Evolutionary conservation across 2,329 filamentous ascomycete genomes (phyloP), one percentile per base, ranked within the genome.

Genomic region (Sporothrix brasiliensis): DNA sequence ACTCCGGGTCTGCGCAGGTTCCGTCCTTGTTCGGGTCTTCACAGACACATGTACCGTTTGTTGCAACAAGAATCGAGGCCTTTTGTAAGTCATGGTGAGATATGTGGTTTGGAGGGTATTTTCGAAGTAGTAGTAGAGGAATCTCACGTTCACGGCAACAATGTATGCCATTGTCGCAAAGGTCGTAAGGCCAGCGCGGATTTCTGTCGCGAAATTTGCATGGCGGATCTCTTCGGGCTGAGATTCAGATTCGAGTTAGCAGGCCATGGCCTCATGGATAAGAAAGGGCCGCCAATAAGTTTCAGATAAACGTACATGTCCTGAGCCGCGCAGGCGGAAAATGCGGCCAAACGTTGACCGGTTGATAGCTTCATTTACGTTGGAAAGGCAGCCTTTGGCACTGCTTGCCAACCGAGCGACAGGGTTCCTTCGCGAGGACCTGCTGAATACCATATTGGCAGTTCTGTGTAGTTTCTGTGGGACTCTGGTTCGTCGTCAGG

Each of bases 121-220:
- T 24, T 9, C n/a, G 19, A 19, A 16, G 27, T 14, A 16, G 2
- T 7, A 39, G 1, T 6, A 6, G 4, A 9, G 56, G 7, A 44
- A 44, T 75, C 83, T 75, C 73, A 87, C 87, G 75, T 90, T 89
- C 73, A 90, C 89, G 10, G 90, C 90, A 77, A 95, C 93, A 75
- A 95, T 94, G 79, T 94, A 94, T 16, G 91, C 90, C 92, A 93
- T 93, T 3, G 90, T 91, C 69, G 90, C 89, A 77, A 92, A 92
- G 2, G 92, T 95, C 1, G 92, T 93, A 69, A 94, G 78, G 1
- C 92, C 92, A 41, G 92, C 92, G 39, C 92, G 89, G 70, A 95
- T 81, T 79, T 95, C 92, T 27, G 88, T 91, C 73, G 92, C 88
- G 79, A 94, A 93, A 72, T 85, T 89, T 49, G 91, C 86, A 50